Percentiles rank a stretch among this genome's conserved stretches.
Evolutionary conservation across 176 grass and related monocot genomes (phyloP).

Genomic region (Elaeis guineensis): DNA sequence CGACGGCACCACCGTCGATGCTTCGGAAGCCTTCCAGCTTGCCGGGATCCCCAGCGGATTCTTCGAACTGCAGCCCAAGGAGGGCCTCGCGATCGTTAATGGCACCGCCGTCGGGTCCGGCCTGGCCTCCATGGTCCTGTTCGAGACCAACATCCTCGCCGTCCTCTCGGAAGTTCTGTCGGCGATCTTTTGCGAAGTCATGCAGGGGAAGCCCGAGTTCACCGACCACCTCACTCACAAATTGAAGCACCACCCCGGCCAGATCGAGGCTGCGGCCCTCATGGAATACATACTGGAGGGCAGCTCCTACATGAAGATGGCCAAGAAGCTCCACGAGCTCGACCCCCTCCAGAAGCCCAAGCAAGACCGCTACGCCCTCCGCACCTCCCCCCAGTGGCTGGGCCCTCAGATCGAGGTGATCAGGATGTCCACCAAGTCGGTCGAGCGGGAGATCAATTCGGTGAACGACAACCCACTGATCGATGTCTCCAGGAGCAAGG

Average conservation of each 20-base stretch:
- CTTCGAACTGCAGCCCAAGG: slow-evolving; percentile 17
- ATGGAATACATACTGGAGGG: slow-evolving; percentile 17
- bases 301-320: slow-evolving; percentile 19
- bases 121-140: slow-evolving; percentile 6
- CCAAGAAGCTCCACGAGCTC: slow-evolving; percentile 14
- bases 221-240: slow-evolving; percentile 18
- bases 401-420: slow-evolving; percentile 16
- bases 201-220: slow-evolving; percentile 15
- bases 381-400: slow-evolving; percentile 17
- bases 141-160: slow-evolving; percentile 10
- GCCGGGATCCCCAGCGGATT: slow-evolving; percentile 8
- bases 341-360: slow-evolving; percentile 19
- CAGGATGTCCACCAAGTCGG: slow-evolving; percentile 7
- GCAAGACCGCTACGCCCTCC: slow-evolving; percentile 16
- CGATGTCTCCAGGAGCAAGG: slow-evolving; percentile 13
- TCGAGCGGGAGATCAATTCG: slow-evolving; percentile 20
- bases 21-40: slow-evolving; percentile 5
- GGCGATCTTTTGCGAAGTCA: slow-evolving; percentile 13
- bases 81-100: slow-evolving; percentile 13
- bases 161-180: slow-evolving; percentile 12
- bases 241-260: slow-evolving; percentile 7
- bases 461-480: slow-evolving; percentile 19
- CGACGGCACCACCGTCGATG: background rate
- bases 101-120: slow-evolving; percentile 16
- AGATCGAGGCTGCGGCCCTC: slow-evolving; percentile 16